These are phyloP conservation scores for Ophiostoma piceae DNA, from an alignment of 2,329 filamentous ascomycete genomes.

Conservation along the genomic window DNA sequence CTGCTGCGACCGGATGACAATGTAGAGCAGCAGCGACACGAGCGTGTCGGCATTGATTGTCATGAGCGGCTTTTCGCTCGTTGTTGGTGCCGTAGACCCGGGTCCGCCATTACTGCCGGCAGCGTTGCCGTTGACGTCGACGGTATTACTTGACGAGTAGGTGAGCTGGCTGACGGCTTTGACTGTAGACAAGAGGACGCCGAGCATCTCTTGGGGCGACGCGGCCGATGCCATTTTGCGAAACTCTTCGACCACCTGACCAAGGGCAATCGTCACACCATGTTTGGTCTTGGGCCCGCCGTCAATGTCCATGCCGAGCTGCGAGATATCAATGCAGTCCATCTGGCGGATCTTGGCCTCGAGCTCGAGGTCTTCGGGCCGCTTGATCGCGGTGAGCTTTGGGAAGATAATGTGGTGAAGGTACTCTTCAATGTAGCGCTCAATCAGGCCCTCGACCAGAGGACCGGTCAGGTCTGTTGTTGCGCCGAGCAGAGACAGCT, in stretches of 20 bases:
- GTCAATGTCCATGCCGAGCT: slow-evolving; percentile 83
- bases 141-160: neutral
- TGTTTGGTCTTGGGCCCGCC: slow-evolving; percentile 73
- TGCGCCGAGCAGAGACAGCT: slow-evolving; percentile 82
- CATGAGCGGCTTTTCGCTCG: slow-evolving; percentile 50
- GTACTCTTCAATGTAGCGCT: slow-evolving; percentile 89
- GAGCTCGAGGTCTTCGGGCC: slow-evolving; percentile 77
- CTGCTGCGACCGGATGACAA: slow-evolving; percentile 86
- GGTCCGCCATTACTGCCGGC: neutral
- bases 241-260: slow-evolving; percentile 79
- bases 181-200: slow-evolving; percentile 70
- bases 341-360: slow-evolving; percentile 89
- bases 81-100: neutral
- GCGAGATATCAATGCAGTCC: slow-evolving; percentile 88
- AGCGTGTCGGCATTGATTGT: slow-evolving; percentile 80
- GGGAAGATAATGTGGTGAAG: slow-evolving; percentile 88
- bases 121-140: neutral
- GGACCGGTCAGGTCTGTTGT: slow-evolving; percentile 92
- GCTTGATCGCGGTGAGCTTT: slow-evolving; percentile 68
- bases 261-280: slow-evolving; percentile 70
- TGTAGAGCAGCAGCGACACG: slow-evolving; percentile 83
- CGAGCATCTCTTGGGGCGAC: slow-evolving; percentile 85
- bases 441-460: slow-evolving; percentile 86
- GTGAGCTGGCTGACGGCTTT: slow-evolving; percentile 71
- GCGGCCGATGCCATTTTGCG: slow-evolving; percentile 72